A percentile compares a stretch with the other conserved stretches of the same genome.
phyloP scores from a whole-genome alignment of 169 alveolate genomes.

The Cryptosporidium xiaoi region DNA sequence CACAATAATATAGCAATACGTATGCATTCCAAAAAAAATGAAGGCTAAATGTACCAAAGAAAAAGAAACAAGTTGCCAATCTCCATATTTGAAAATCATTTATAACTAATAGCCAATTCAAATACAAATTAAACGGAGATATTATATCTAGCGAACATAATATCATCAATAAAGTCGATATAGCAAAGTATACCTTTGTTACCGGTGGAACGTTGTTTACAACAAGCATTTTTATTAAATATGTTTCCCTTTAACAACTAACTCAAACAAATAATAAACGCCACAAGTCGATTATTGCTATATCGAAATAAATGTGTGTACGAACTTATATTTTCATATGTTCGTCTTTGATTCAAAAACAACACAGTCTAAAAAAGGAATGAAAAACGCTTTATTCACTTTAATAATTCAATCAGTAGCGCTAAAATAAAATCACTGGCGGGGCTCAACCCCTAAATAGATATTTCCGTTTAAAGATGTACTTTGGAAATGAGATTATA shows the following conservation, averaged over 20 bases:
- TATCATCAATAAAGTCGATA: slow-evolving; percentile 83
- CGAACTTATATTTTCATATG: neutral
- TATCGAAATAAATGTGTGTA: neutral
- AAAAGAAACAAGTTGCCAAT: slow-evolving; percentile 89
- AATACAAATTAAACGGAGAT: slow-evolving; percentile 85
- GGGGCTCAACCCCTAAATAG: too few species aligned
- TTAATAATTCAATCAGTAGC: too few species aligned
- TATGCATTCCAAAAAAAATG: slow-evolving; percentile 92
- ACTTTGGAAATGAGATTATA: too few species aligned
- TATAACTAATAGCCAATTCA: slow-evolving; percentile 86
- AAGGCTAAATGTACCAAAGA: slow-evolving; percentile 90
- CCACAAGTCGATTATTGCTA: too few species aligned
- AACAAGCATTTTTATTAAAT: slow-evolving; percentile 14
- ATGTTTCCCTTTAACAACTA: neutral
- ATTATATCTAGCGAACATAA: slow-evolving; percentile 85
- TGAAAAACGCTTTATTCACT: too few species aligned
- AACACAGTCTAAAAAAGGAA: too few species aligned
- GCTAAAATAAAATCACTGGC: too few species aligned
- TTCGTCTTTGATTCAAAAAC: neutral
- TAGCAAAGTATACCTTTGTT: slow-evolving; percentile 84
- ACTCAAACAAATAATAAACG: too few species aligned
- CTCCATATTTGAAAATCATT: slow-evolving; percentile 88
- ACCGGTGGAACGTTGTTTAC: slow-evolving; percentile 80
- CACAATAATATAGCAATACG: slow-evolving; percentile 85
- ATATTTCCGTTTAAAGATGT: too few species aligned